Evolutionary conservation across 177 flowering plant species (phyloP), one percentile per base, ranked within the genome.

Genomic region (Vitis hybrid): DNA sequence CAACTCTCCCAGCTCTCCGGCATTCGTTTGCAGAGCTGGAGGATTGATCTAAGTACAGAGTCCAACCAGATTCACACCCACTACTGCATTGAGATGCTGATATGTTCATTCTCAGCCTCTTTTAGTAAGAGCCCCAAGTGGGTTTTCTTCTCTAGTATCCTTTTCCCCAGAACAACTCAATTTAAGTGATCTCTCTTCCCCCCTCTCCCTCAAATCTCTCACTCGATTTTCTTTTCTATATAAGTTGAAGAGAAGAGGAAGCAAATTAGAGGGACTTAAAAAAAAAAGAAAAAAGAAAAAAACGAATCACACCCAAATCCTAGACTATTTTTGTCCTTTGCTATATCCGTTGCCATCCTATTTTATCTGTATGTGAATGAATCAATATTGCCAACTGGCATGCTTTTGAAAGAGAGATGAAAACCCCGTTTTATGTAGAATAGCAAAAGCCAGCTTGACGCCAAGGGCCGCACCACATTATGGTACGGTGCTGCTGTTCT

Each of bases 41-140:
- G 13, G 89, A 82, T 59, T 87, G 89, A 66, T 84, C 89, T 7
- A 93, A 84, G 72, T 93, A 93, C 74, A 75, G 71, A 22, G 98
- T 93, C 98, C 98, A 93, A 14, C 98, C 98, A 18, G 98, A 93
- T 76, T 86, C 92, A 66, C 91, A 82, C 53, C 87, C 89, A 78
- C 95, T 83, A 48, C 78, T 77, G 61, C 70, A 81, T 49, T 78
- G 81, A 15, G 88, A 80, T 52, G 74, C 63, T 63, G 90, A 75
- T 13, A 74, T n/a, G 75, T 82, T 67, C 83, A 82, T 83, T 50
- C 21, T 49, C 51, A 57, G 14, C 15, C 15, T 3, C 55, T 3
- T 51, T 15, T 1, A 33, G 21, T 26, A 26, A 26, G 5, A 26
- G 29, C 29, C 29, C 29, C 29, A 26, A 26, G 29, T 14, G n/a